Percentiles rank a stretch among this genome's conserved stretches.
Conservation (phyloP, 2,329 filamentous ascomycete genomes). For the Gremmenia infestans region DNA sequence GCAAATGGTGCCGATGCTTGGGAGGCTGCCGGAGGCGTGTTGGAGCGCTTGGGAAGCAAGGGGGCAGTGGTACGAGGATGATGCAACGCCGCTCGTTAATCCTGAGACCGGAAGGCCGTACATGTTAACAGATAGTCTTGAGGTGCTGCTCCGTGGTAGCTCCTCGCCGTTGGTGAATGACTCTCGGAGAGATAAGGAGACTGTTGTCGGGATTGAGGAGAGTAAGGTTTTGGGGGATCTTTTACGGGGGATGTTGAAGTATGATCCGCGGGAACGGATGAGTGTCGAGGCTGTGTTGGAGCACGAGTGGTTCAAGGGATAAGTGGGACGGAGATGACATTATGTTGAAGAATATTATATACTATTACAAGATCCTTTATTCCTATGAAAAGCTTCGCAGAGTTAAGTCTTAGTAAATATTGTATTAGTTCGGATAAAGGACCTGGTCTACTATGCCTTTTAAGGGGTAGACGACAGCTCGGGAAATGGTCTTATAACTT, state of each 20-base stretch:
- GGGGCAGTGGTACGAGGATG: conserved; percentile 6
- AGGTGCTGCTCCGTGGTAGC: conserved; percentile 1
- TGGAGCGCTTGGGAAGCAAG: conserved; percentile 9
- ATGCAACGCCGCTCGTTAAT: conserved; percentile 5
- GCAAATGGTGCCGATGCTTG: conserved; percentile 12
- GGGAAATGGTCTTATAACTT: too few relatives aligned
- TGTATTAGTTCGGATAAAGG: too few relatives aligned
- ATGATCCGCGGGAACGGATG: conserved; percentile 8
- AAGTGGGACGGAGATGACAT: not conserved
- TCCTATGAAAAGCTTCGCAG: not conserved
- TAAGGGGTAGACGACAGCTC: too few relatives aligned
- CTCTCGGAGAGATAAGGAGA: too few relatives aligned
- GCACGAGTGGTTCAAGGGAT: conserved; percentile 7
- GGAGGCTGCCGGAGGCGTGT: conserved; percentile 9
- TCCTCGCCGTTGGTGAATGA: not conserved
- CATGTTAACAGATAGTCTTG: conserved; percentile 2
- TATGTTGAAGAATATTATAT: not conserved
- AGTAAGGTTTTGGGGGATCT: conserved; percentile 4
- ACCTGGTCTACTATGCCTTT: too few relatives aligned
- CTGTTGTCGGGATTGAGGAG: not conserved
- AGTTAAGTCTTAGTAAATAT: too few relatives aligned
- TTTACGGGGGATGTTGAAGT: conserved; percentile 8
- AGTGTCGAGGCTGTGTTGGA: conserved; percentile 4
- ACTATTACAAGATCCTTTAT: not conserved
- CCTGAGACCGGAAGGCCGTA: conserved; percentile 5